phyloP scores from a whole-genome alignment of 768 basidiomycete genomes.

The Russula foetens region DNA sequence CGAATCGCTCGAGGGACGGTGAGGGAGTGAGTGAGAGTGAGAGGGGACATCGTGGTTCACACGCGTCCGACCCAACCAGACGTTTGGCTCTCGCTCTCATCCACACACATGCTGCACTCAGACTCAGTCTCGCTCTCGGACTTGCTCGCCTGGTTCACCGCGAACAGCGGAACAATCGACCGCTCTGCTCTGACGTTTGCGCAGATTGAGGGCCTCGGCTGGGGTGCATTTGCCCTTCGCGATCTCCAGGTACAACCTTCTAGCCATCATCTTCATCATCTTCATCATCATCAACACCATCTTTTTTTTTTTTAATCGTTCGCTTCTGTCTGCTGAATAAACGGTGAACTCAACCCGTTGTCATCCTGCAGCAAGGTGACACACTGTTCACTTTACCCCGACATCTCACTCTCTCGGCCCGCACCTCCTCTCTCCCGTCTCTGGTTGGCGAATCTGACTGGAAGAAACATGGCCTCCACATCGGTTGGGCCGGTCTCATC shows the following conservation, averaged over 20 bases:
- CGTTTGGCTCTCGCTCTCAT: neutral
- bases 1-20: conserved; percentile 7
- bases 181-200: conserved; percentile 26
- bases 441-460: conserved; percentile 57
- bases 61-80: too few species aligned
- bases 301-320: neutral
- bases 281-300: neutral
- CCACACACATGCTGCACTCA: neutral
- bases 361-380: conserved; percentile 50
- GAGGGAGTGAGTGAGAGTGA: neutral
- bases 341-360: conserved; percentile 9
- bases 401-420: conserved; percentile 64
- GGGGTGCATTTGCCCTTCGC: conserved; percentile 59
- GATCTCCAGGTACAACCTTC: conserved; percentile 52
- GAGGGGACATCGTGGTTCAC: too few species aligned
- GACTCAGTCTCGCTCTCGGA: neutral
- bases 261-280: neutral
- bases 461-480: conserved; percentile 48
- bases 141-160: conserved; percentile 48
- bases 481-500: conserved; percentile 84
- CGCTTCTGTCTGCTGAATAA: neutral
- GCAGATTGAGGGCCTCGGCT: conserved; percentile 43
- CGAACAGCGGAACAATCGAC: conserved; percentile 43
- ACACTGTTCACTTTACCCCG: conserved; percentile 80
- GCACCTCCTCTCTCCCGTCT: conserved; percentile 58